A percentile compares a stretch with the other conserved stretches of the same genome.
Conservation (phyloP, 164 flowering plant species). For the Buxus sempervirens region DNA sequence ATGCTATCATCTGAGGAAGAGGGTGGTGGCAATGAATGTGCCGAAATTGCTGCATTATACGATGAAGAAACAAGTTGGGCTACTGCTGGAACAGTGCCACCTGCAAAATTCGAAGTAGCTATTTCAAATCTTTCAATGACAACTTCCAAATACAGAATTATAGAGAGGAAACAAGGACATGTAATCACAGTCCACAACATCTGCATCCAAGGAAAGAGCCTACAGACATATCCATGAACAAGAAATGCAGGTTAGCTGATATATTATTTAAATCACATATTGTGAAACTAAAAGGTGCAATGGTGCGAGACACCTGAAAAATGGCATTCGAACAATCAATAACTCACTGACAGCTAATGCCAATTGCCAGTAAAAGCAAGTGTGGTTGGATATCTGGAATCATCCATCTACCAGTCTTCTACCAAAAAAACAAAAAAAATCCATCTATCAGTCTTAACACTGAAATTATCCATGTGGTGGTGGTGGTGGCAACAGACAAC, state of each 20-base stretch:
- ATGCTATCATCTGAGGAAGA: slow-evolving; percentile 44
- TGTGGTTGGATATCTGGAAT: not conserved
- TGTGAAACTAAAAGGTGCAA: too few species aligned
- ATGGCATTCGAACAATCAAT: too few species aligned
- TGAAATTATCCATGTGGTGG: too few species aligned
- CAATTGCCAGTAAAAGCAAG: not conserved
- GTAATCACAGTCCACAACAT: not conserved
- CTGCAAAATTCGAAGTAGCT: slow-evolving; percentile 34
- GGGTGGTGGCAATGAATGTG: slow-evolving; percentile 39
- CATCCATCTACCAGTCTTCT: too few species aligned
- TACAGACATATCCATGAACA: too few species aligned
- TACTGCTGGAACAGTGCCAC: slow-evolving; percentile 89
- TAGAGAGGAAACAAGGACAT: not conserved
- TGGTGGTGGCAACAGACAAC: not conserved
- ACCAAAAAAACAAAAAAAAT: too few species aligned
- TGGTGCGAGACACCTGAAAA: too few species aligned
- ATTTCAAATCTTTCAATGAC: not conserved
- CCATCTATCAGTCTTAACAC: too few species aligned
- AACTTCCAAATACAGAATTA: not conserved
- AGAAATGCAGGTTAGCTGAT: too few species aligned
- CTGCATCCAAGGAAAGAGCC: too few species aligned
- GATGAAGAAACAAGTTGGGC: slow-evolving; percentile 86
- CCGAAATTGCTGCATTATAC: slow-evolving; percentile 59
- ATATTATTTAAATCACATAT: too few species aligned
- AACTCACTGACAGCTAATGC: too few species aligned